Conservation (phyloP, 805 yeast species). For the Pichia eremophila region DNA sequence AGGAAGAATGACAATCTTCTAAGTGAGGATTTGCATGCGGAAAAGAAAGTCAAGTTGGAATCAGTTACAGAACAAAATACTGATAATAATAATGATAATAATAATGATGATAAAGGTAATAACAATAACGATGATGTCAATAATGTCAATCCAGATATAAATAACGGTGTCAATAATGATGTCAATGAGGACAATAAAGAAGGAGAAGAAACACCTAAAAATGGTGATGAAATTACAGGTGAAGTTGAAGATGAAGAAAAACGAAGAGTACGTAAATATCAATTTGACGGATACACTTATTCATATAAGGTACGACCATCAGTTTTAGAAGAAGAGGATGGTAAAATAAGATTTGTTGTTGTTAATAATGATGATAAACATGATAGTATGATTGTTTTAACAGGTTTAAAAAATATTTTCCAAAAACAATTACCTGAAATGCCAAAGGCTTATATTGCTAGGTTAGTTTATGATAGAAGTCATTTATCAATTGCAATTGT, state of each 20-base stretch:
- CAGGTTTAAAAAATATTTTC: conserved; percentile 92
- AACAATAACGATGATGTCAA: neutral
- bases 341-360: conserved; percentile 88
- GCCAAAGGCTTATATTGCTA: conserved; percentile 95
- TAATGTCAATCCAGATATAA: too few species aligned
- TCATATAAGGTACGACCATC: conserved; percentile 89
- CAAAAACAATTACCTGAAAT: conserved; percentile 96
- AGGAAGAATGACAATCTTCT: neutral
- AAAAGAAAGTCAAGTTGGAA: neutral
- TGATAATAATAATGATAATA: neutral
- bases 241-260: conserved; percentile 27
- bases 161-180: neutral
- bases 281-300: conserved; percentile 70
- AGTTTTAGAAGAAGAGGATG: conserved; percentile 87
- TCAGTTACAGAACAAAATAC: neutral
- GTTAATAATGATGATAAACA: conserved; percentile 88
- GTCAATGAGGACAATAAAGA: neutral
- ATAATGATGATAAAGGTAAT: neutral
- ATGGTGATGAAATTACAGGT: conserved; percentile 12
- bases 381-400: conserved; percentile 83
- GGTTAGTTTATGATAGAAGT: conserved; percentile 88
- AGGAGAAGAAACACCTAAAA: conserved; percentile 7
- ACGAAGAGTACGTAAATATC: conserved; percentile 38
- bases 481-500: conserved; percentile 96
- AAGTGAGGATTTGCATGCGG: neutral